phyloP scores from a whole-genome alignment of 306 rosid genomes.

The Spatholobus suberectus region DNA sequence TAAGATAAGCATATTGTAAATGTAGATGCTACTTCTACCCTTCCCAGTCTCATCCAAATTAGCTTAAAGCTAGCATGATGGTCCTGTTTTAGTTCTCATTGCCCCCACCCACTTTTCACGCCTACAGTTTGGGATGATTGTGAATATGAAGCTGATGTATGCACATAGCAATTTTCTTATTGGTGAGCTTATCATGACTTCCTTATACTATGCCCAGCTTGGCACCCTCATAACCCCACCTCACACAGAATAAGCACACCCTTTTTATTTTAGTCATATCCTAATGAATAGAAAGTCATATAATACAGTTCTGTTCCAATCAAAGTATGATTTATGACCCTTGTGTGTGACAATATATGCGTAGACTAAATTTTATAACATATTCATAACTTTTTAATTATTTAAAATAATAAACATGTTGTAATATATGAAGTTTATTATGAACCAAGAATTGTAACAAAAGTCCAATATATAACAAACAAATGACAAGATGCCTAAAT shows the following conservation, averaged over 20 bases:
- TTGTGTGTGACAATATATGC: background rate
- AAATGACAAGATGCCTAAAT: background rate
- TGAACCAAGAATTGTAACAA: background rate
- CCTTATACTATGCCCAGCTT: slow-evolving; percentile 5
- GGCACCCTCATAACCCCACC: background rate
- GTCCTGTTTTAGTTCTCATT: slow-evolving; percentile 27
- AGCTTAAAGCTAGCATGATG: background rate
- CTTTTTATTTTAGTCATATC: background rate
- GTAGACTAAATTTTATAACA: background rate
- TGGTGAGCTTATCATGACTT: background rate
- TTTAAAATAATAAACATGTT: background rate
- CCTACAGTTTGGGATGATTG: background rate
- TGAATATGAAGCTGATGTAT: background rate
- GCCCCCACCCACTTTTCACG: slow-evolving; percentile 23
- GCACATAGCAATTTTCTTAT: background rate
- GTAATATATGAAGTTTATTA: background rate
- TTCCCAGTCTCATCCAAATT: slow-evolving; percentile 1
- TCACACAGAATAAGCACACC: background rate
- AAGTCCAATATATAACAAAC: background rate
- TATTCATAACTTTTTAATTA: background rate
- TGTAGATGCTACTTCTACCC: slow-evolving; percentile 24
- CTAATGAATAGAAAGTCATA: background rate
- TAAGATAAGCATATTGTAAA: slow-evolving; percentile 19
- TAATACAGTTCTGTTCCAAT: background rate
- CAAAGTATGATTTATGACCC: background rate